Conservation (phyloP, 257 asterid species). For the Cynanchum wilfordii region DNA sequence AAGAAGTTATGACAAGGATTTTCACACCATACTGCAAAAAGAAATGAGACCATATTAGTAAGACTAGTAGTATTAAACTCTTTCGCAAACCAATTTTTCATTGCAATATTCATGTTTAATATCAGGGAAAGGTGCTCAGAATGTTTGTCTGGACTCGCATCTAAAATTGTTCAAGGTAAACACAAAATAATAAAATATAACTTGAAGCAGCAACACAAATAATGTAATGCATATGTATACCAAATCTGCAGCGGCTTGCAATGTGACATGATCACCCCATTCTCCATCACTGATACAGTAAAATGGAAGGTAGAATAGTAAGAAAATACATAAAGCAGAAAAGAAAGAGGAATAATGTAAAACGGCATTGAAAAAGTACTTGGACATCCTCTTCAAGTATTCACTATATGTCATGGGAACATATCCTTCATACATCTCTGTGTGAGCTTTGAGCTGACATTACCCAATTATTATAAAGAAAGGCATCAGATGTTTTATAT, state of each 20-base stretch:
- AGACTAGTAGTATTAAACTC: background rate
- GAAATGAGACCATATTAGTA: slow-evolving; percentile 19
- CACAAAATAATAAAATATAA: background rate
- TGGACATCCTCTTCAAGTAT: slow-evolving; percentile 66
- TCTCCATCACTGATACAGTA: slow-evolving; percentile 59
- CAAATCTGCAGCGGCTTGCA: slow-evolving; percentile 97
- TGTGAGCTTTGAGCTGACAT: slow-evolving; percentile 76
- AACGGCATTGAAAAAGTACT: slow-evolving; percentile 36
- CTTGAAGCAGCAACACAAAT: background rate
- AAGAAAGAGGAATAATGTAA: background rate
- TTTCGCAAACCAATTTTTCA: slow-evolving; percentile 10
- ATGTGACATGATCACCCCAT: slow-evolving; percentile 99
- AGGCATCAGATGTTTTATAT: slow-evolving; percentile 17
- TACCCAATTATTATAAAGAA: slow-evolving; percentile 25
- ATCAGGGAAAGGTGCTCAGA: background rate
- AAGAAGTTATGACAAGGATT: slow-evolving; percentile 79
- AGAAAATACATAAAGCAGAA: background rate
- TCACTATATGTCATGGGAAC: slow-evolving; percentile 93
- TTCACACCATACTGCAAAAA: slow-evolving; percentile 79
- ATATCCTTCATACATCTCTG: slow-evolving; percentile 78
- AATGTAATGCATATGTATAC: slow-evolving; percentile 31
- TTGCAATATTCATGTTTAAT: background rate
- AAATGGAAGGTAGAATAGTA: slow-evolving; percentile 16
- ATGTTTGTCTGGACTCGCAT: background rate
- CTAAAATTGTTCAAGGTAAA: background rate